Conservation (phyloP, 208 protist species). For the Leishmania braziliensis region DNA sequence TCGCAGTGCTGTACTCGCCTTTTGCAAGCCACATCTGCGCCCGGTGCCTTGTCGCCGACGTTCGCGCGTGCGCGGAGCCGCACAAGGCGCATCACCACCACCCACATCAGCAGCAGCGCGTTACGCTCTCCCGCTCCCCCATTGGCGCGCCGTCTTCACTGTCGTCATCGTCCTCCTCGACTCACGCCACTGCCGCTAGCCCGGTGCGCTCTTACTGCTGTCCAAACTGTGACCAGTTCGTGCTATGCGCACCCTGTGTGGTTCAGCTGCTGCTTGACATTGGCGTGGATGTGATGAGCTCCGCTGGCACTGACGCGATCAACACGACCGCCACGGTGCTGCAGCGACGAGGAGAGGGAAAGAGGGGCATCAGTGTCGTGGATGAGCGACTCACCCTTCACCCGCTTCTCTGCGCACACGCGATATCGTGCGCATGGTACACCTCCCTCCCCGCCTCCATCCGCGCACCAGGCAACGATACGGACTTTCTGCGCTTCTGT, state of each 20-base stretch:
- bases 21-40: constrained; percentile 58
- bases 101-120: neutral
- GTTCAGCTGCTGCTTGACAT: constrained; percentile 21
- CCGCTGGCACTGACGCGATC: neutral
- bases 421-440: constrained; percentile 70
- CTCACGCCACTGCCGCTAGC: neutral
- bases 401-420: constrained; percentile 49
- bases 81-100: neutral
- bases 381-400: constrained; percentile 16
- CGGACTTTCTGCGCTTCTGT: constrained; percentile 82
- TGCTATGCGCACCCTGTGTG: constrained; percentile 48
- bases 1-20: constrained; percentile 73
- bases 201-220: constrained; percentile 37
- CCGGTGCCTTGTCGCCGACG: constrained; percentile 51
- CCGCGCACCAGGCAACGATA: constrained; percentile 63
- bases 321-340: neutral
- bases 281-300: neutral
- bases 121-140: neutral
- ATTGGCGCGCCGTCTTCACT: neutral
- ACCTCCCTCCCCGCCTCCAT: constrained; percentile 59
- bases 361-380: neutral
- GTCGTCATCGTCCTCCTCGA: neutral
- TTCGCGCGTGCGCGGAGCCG: neutral
- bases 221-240: constrained; percentile 71
- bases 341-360: neutral